Conservation (phyloP, 2,329 filamentous ascomycete species). For the Alternaria triticimaculans region DNA sequence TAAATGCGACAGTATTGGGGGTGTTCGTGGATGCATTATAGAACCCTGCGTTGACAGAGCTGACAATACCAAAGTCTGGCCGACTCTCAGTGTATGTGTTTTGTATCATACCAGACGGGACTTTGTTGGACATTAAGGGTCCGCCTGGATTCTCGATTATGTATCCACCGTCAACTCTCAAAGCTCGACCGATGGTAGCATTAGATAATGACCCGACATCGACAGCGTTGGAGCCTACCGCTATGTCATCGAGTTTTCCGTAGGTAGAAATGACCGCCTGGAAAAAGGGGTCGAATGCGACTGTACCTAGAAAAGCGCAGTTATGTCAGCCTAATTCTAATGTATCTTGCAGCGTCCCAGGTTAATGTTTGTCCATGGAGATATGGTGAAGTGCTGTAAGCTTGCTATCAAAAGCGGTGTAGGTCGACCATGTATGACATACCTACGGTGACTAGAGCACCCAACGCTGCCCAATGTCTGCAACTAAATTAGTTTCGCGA, state of each 20-base stretch:
- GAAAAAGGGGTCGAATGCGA: constrained; percentile 1
- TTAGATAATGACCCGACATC: not conserved
- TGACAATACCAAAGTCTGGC: constrained; percentile 16
- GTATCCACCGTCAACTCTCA: not conserved
- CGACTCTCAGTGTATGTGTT: not conserved
- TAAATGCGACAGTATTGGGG: not conserved
- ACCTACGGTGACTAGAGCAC: not conserved
- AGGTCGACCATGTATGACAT: not conserved
- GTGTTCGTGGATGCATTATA: not conserved
- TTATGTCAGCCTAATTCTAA: not conserved
- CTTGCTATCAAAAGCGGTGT: not conserved
- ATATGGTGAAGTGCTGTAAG: not conserved
- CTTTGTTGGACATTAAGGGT: not conserved
- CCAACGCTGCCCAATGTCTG: constrained; percentile 1
- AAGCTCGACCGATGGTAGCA: not conserved
- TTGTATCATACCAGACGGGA: not conserved
- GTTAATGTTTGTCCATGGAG: not conserved
- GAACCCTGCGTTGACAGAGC: constrained; percentile 16
- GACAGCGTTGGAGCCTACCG: not conserved
- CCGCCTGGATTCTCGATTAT: not conserved
- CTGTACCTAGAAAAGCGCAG: not conserved
- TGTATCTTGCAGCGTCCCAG: not conserved
- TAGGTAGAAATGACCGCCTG: not conserved
- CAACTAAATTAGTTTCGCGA: not conserved
- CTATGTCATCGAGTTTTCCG: not conserved